A percentile compares a stretch with the other conserved stretches of the same genome.
Evolutionary conservation across 257 asterid species (phyloP).

Genomic region (Nicotiana tomentosiformis): DNA sequence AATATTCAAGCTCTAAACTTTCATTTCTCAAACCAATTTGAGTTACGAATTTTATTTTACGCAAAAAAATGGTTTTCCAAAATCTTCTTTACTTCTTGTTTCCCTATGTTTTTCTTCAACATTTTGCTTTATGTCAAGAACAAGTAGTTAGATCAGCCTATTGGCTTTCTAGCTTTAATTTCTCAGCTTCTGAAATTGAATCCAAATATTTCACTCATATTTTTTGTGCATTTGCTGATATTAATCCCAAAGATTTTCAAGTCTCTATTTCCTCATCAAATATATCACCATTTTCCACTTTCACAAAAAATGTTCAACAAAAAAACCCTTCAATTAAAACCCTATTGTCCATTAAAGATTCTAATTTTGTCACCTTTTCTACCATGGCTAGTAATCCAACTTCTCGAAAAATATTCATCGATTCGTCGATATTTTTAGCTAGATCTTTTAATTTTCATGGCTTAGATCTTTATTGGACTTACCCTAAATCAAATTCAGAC

Average conservation of each 20-base stretch:
- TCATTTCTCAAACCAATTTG: not conserved
- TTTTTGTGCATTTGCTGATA: slow-evolving; percentile 16
- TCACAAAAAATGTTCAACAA: slow-evolving; percentile 10
- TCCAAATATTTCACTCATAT: slow-evolving; percentile 11
- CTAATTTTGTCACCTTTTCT: not conserved
- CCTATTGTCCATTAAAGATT: slow-evolving; percentile 1
- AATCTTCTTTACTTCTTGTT: not conserved
- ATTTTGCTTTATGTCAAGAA: not conserved
- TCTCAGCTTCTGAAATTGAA: not conserved
- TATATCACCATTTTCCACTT: not conserved
- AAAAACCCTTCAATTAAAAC: slow-evolving; percentile 10
- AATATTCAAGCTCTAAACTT: not conserved
- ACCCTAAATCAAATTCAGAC: not conserved
- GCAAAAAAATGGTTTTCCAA: not conserved
- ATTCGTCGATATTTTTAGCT: slow-evolving; percentile 6
- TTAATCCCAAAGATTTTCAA: not conserved
- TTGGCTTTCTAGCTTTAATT: not conserved
- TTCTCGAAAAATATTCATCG: not conserved
- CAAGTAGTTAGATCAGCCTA: slow-evolving; percentile 11
- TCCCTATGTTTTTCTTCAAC: not conserved
- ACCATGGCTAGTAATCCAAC: not conserved
- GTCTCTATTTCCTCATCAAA: not conserved
- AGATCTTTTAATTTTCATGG: slow-evolving; percentile 9
- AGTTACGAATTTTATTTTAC: not conserved
- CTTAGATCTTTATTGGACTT: slow-evolving; percentile 14